A percentile compares a stretch with the other conserved stretches of the same genome.
Evolutionary conservation across 2,329 filamentous ascomycete species (phyloP).

Genomic region (Nakataea oryzae): DNA sequence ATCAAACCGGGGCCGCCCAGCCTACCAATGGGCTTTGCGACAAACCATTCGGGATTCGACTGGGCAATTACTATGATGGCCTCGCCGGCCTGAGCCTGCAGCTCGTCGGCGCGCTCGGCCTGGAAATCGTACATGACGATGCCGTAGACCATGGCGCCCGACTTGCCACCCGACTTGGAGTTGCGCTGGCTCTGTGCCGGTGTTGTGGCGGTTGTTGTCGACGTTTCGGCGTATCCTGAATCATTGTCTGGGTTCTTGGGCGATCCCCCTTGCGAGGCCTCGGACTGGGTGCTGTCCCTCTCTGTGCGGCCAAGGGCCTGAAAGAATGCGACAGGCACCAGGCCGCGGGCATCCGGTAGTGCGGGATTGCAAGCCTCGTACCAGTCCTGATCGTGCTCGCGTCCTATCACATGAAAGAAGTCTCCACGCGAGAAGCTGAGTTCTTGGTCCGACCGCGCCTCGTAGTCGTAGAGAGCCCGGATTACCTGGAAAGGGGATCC

Average conservation of each 20-base stretch:
- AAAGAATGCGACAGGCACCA: constrained; percentile 92
- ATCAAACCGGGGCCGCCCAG: constrained; percentile 93
- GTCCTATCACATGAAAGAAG: constrained; percentile 95
- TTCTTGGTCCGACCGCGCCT: constrained; percentile 65
- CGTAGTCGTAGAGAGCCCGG: constrained; percentile 89
- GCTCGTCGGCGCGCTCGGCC: constrained; percentile 87
- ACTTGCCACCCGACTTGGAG: constrained; percentile 39
- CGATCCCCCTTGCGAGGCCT: constrained; percentile 35
- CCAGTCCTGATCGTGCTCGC: constrained; percentile 91
- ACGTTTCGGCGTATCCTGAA: constrained; percentile 70
- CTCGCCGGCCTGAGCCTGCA: constrained; percentile 90
- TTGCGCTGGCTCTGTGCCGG: constrained; percentile 31
- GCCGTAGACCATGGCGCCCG: constrained; percentile 86
- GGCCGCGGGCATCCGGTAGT: constrained; percentile 73
- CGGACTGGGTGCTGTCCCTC: constrained; percentile 70
- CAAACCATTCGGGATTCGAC: constrained; percentile 98
- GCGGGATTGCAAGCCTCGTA: constrained; percentile 97
- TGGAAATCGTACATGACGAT: constrained; percentile 96
- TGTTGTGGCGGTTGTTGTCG: constrained; percentile 14
- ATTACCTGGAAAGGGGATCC: constrained; percentile 58
- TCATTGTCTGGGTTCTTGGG: constrained; percentile 68
- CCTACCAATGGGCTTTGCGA: constrained; percentile 95
- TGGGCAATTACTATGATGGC: constrained; percentile 98
- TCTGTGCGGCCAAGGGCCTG: constrained; percentile 87
- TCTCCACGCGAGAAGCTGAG: constrained; percentile 90